These are phyloP conservation scores for Flaveria linearis DNA, from an alignment of 129 eudicot species.

Conservation along the genomic window DNA sequence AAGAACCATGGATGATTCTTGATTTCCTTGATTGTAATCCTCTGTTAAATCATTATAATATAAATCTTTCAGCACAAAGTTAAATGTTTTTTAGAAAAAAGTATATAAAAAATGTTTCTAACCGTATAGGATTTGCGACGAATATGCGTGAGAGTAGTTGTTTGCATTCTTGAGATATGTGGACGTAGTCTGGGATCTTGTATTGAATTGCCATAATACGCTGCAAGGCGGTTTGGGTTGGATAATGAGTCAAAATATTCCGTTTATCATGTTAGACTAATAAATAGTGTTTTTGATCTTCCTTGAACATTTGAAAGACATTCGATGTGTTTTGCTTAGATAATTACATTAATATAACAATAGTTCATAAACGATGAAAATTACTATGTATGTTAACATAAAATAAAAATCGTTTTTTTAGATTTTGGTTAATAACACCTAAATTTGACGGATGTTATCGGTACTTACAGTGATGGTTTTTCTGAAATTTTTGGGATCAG, in stretches of 20 bases:
- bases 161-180: slow-evolving; percentile 72
- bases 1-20: slow-evolving; percentile 88
- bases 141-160: slow-evolving; percentile 79
- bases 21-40: slow-evolving; percentile 67
- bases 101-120: not conserved
- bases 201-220: slow-evolving; percentile 64
- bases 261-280: too few relatives aligned
- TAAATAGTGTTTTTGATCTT: too few relatives aligned
- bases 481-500: slow-evolving; percentile 71
- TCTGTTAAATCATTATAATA: slow-evolving; percentile 40
- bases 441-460: not conserved
- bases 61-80: not conserved
- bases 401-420: too few relatives aligned
- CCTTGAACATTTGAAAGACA: too few relatives aligned
- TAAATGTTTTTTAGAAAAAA: not conserved
- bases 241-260: not conserved
- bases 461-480: slow-evolving; percentile 62
- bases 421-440: not conserved
- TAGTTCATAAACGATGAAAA: too few relatives aligned
- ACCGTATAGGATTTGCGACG: slow-evolving; percentile 60
- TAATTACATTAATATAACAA: too few relatives aligned
- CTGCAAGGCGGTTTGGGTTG: slow-evolving; percentile 34
- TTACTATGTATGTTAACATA: too few relatives aligned
- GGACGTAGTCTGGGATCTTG: slow-evolving; percentile 79
- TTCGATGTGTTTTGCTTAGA: too few relatives aligned